These are phyloP conservation scores for Pseudonectria buxi DNA, from an alignment of 2,329 filamentous ascomycete species.

Conservation along the genomic window DNA sequence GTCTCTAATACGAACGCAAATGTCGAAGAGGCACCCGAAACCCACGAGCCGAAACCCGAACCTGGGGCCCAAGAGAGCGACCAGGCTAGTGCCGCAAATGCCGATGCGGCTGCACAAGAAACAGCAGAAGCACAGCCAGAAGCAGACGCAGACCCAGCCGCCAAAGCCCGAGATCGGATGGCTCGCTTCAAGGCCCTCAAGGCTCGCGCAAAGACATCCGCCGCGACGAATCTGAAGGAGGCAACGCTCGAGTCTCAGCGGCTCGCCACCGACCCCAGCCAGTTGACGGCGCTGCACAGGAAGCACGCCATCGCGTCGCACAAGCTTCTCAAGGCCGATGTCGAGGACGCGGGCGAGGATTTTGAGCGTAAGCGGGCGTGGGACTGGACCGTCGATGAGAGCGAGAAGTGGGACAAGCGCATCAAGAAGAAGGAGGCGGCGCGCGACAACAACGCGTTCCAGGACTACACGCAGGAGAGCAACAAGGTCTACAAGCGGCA, in stretches of 20 bases:
- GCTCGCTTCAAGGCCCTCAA: slow-evolving; percentile 84
- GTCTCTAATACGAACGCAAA: too few species aligned
- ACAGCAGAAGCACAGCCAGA: slow-evolving; percentile 4
- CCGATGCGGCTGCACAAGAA: slow-evolving; percentile 1
- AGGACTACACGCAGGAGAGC: slow-evolving; percentile 80
- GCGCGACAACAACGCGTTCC: slow-evolving; percentile 80
- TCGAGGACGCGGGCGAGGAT: slow-evolving; percentile 77
- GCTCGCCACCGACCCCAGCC: slow-evolving; percentile 66
- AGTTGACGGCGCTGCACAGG: slow-evolving; percentile 72
- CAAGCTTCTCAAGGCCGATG: slow-evolving; percentile 88
- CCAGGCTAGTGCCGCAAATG: background rate
- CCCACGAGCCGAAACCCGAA: too few species aligned
- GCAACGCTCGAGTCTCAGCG: slow-evolving; percentile 78
- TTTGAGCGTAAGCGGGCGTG: slow-evolving; percentile 97
- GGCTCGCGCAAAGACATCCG: slow-evolving; percentile 67
- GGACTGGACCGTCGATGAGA: slow-evolving; percentile 97
- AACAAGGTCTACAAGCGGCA: slow-evolving; percentile 93
- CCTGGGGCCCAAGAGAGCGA: background rate
- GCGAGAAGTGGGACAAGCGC: slow-evolving; percentile 87
- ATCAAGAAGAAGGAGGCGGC: slow-evolving; percentile 77
- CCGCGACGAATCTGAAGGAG: slow-evolving; percentile 72
- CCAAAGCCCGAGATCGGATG: slow-evolving; percentile 57
- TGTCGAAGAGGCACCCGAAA: too few species aligned
- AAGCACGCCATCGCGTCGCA: slow-evolving; percentile 83
- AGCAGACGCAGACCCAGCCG: slow-evolving; percentile 24